Percentiles rank a stretch among this genome's conserved stretches.
phyloP scores from a whole-genome alignment of 2,329 filamentous ascomycete genomes.

The Calonectria fujianensis region DNA sequence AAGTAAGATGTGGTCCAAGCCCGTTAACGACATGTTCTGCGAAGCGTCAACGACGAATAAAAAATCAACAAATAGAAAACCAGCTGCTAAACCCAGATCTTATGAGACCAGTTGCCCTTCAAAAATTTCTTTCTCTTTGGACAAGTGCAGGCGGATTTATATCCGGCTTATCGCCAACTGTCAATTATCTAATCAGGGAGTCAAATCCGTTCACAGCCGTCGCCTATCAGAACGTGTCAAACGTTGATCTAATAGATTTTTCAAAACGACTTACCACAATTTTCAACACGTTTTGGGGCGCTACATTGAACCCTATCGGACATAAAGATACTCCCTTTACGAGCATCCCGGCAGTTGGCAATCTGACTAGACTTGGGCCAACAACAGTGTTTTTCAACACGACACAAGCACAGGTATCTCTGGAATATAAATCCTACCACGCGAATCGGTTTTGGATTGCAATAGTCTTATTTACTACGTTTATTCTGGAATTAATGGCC shows the following conservation, averaged over 20 bases:
- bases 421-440: too few species aligned
- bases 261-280: constrained; percentile 6
- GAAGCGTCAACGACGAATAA: not conserved
- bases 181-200: constrained; percentile 5
- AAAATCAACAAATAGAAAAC: not conserved
- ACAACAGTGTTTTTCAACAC: too few species aligned
- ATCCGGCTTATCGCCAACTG: not conserved
- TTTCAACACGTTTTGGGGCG: constrained; percentile 23
- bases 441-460: not conserved
- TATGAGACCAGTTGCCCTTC: not conserved
- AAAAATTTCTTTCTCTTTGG: not conserved
- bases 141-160: too few species aligned
- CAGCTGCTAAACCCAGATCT: too few species aligned
- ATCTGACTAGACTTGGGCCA: too few species aligned
- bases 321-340: not conserved
- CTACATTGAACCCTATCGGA: not conserved
- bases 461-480: not conserved
- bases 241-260: not conserved
- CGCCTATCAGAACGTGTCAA: too few species aligned
- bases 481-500: not conserved
- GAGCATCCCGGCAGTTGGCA: too few species aligned
- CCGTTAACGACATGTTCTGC: not conserved
- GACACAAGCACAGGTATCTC: too few species aligned
- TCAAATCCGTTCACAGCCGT: not conserved
- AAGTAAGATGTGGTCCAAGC: not conserved